Base-by-base conservation (phyloP, 202 grass and related monocot genomes). In the Hordeum pubiflorum region DNA sequence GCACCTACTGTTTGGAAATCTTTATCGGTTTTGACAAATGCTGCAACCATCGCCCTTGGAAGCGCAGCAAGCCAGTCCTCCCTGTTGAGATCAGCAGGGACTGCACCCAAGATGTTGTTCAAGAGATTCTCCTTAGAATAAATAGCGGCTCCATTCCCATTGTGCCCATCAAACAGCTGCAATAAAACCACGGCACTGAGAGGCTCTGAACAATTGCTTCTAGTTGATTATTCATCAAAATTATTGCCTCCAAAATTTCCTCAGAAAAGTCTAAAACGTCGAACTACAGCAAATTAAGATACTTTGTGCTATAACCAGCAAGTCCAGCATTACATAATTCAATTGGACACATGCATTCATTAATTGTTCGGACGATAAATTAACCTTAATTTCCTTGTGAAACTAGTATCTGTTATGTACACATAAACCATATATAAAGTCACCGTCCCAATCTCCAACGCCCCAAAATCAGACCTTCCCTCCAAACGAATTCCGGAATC, bases 131-230 rank as follows among this genome's bases (percentile, higher is more conserved):
- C 91, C 73, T 91, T 89, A 21, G 86, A 73, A 71, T 94, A 94
- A 76, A 91, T 91, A 2, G 91, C 91, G 12, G 91, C 91, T 82
- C 76, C 89, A 18, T 72, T 88, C 37, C 91, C 91, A 69, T 94
- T 94, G 58, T 94, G 91, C 43, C 91, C 91, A 77, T 94, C 91
- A 85, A 94, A 91, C 34, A 94, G 78, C 91, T 94, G 82, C 78
- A 94, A 79, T 24, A 69, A 85, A 78, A 59, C 2, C 32, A 40
- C 29, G n/a, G 0, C 2, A 0, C 10, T 73, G 17, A 82, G 78
- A 71, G 52, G 23, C 39, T 10, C 7, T 7, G 4, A 17, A 73
- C 6, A 50, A 8, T 20, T 67, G 33, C 37, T 52, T 54, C 10
- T 75, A 33, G 62, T 15, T 55, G 26, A 77, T 57, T 44, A 9